phyloP scores from a whole-genome alignment of 176 grass and related monocot species.

The Melocanna baccifera region DNA sequence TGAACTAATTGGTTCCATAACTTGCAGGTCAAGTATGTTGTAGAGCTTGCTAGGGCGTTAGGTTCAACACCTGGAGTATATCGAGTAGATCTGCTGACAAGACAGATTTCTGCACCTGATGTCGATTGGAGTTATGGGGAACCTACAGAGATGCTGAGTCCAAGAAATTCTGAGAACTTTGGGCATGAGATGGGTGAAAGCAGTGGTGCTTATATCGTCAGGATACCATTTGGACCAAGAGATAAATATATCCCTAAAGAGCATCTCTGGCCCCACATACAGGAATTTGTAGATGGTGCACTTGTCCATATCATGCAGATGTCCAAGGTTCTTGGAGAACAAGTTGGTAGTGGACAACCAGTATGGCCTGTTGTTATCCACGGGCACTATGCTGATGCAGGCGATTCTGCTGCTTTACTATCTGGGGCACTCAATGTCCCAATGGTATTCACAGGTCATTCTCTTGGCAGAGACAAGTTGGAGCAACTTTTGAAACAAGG shows the following conservation, averaged over 20 bases:
- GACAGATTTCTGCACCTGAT: conserved; percentile 63
- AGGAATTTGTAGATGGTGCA: conserved; percentile 90
- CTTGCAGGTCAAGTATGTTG: conserved; percentile 81
- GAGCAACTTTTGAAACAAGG: conserved; percentile 89
- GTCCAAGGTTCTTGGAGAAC: conserved; percentile 77
- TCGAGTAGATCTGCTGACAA: conserved; percentile 69
- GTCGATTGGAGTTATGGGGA: conserved; percentile 81
- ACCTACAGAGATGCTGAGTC: conserved; percentile 70
- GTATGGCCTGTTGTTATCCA: conserved; percentile 83
- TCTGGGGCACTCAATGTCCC: conserved; percentile 85
- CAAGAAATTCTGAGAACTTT: conserved; percentile 45
- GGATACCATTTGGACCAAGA: conserved; percentile 83
- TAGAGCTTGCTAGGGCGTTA: conserved; percentile 77
- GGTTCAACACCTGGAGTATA: conserved; percentile 77
- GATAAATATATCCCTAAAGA: conserved; percentile 81
- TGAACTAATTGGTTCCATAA: conserved; percentile 17
- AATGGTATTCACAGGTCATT: conserved; percentile 89
- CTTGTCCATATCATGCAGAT: conserved; percentile 71
- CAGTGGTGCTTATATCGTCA: conserved; percentile 75
- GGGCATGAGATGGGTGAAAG: conserved; percentile 59
- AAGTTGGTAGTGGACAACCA: conserved; percentile 60
- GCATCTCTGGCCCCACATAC: conserved; percentile 74
- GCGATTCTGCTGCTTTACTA: conserved; percentile 78
- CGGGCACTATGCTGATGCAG: conserved; percentile 86
- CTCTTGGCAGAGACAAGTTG: conserved; percentile 81